Conservation (phyloP, 495 filamentous ascomycete species). For the Penicillium crystallinum region DNA sequence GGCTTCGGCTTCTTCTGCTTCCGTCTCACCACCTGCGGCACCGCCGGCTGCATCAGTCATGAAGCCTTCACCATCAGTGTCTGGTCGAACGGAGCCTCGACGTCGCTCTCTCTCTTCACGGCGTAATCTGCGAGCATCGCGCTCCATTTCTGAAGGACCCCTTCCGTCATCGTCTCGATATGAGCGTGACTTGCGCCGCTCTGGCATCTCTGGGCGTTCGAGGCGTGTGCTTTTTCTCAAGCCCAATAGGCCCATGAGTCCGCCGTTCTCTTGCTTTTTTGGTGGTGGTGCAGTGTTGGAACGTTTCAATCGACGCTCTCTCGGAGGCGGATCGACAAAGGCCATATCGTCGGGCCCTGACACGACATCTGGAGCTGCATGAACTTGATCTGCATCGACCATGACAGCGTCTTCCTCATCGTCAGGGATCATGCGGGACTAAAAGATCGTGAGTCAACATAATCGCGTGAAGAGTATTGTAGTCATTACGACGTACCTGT, state of each 20-base stretch:
- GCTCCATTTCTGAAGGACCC: constrained; percentile 35
- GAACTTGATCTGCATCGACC: constrained; percentile 40
- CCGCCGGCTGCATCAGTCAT: constrained; percentile 34
- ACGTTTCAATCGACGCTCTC: constrained; percentile 52
- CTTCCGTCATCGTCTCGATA: constrained; percentile 34
- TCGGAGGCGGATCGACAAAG: constrained; percentile 65
- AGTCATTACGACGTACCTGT: constrained; percentile 24
- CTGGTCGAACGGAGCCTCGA: constrained; percentile 35
- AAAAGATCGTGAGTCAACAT: not conserved
- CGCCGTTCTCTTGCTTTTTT: constrained; percentile 42
- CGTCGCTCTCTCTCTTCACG: constrained; percentile 42
- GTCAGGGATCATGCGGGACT: constrained; percentile 27
- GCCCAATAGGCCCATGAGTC: constrained; percentile 46
- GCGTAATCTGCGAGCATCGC: constrained; percentile 36
- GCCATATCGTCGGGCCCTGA: constrained; percentile 61
- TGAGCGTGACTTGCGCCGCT: constrained; percentile 38
- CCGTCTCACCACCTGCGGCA: constrained; percentile 30
- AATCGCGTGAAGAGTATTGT: not conserved
- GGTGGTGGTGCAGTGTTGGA: constrained; percentile 32
- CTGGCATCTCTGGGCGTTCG: constrained; percentile 35
- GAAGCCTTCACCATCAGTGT: constrained; percentile 42
- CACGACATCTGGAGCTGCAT: constrained; percentile 31
- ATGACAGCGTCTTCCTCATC: constrained; percentile 44
- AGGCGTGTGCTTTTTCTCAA: constrained; percentile 37
- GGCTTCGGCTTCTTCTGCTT: constrained; percentile 50